Conservation (phyloP, 306 rosid species). For the Vigna trinervia region DNA sequence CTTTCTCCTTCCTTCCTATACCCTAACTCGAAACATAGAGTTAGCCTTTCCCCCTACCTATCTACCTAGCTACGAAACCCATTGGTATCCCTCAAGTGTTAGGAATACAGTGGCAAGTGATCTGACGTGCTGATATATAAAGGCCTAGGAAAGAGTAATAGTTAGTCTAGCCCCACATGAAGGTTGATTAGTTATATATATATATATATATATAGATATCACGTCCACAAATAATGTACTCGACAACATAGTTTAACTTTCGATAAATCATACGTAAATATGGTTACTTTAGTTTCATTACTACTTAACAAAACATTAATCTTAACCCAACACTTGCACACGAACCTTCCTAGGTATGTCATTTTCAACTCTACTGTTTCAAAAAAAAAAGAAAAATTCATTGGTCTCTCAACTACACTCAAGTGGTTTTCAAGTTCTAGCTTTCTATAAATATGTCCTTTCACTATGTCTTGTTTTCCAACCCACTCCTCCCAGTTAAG, state of each 20-base stretch:
- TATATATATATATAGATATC: background rate
- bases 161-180: background rate
- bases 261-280: background rate
- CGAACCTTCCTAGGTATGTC: conserved; percentile 17
- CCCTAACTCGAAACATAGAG: conserved; percentile 33
- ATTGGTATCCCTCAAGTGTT: conserved; percentile 9
- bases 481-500: background rate
- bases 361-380: conserved; percentile 9
- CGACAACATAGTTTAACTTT: background rate
- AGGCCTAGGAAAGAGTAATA: background rate
- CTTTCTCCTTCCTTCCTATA: background rate
- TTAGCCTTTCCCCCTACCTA: conserved; percentile 28
- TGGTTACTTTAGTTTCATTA: background rate
- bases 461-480: conserved; percentile 1
- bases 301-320: background rate
- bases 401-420: background rate
- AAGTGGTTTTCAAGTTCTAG: conserved; percentile 19
- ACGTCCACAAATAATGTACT: background rate
- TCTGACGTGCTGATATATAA: background rate
- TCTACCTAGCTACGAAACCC: background rate
- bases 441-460: conserved; percentile 40
- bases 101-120: conserved; percentile 9
- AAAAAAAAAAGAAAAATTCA: background rate
- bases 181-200: background rate
- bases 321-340: background rate